A percentile compares a stretch with the other conserved stretches of the same genome.
phyloP scores from a whole-genome alignment of 2,329 filamentous ascomycete genomes.

The Macroventuria anomochaeta region DNA sequence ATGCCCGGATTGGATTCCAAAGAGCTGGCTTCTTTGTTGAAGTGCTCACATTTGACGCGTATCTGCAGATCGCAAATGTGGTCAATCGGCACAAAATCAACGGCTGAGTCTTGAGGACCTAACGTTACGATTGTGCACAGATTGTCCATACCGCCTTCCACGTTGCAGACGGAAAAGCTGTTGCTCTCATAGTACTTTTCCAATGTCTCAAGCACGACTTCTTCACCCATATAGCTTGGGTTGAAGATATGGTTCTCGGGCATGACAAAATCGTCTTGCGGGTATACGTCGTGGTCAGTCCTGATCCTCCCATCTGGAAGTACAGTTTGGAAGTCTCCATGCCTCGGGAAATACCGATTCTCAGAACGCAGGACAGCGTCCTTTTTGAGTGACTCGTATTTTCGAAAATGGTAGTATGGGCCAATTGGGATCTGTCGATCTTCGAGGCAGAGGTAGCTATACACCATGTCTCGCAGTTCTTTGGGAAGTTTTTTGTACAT shows the following conservation, averaged over 20 bases:
- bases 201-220: conserved; percentile 21
- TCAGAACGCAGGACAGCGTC: background rate
- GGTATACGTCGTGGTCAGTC: conserved; percentile 28
- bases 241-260: conserved; percentile 30
- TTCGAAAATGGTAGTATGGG: conserved; percentile 31
- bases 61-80: conserved; percentile 31
- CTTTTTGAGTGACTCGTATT: conserved; percentile 13
- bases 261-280: conserved; percentile 26
- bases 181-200: conserved; percentile 30
- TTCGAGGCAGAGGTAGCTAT: conserved; percentile 31
- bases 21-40: background rate
- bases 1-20: background rate
- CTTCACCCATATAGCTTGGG: conserved; percentile 24
- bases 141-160: conserved; percentile 22
- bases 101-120: background rate
- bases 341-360: background rate
- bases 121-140: conserved; percentile 7
- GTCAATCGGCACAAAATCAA: conserved; percentile 18
- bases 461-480: conserved; percentile 30
- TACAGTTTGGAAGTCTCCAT: conserved; percentile 1
- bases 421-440: conserved; percentile 31
- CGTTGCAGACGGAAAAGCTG: conserved; percentile 32
- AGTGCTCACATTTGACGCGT: conserved; percentile 34
- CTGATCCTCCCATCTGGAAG: conserved; percentile 27
- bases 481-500: conserved; percentile 31